Conservation (phyloP, 2,329 filamentous ascomycete species). For the Sporothrix phasma region DNA sequence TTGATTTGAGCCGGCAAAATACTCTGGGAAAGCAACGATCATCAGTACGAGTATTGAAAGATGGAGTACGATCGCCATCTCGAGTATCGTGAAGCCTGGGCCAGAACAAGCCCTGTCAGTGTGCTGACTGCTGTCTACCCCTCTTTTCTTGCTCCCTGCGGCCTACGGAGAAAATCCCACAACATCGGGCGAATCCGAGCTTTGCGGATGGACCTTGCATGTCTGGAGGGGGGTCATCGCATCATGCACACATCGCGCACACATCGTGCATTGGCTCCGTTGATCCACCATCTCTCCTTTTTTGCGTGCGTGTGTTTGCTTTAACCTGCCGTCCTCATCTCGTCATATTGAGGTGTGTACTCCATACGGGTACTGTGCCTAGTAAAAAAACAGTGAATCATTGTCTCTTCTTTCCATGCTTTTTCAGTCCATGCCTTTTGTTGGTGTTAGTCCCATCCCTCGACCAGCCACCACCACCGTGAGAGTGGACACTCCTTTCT, state of each 20-base stretch:
- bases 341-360: not conserved
- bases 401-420: not conserved
- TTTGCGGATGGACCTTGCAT: not conserved
- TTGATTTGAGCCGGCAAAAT: not conserved
- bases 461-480: not conserved
- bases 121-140: not conserved
- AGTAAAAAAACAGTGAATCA: conserved; percentile 2
- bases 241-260: too few relatives aligned
- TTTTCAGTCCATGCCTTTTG: not conserved
- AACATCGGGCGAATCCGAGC: not conserved
- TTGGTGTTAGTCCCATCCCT: not conserved
- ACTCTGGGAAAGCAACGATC: not conserved
- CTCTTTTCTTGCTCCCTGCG: not conserved
- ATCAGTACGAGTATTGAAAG: too few relatives aligned
- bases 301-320: not conserved
- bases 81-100: not conserved
- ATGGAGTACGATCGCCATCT: too few relatives aligned
- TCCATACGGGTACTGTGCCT: too few relatives aligned
- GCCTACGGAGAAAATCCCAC: not conserved
- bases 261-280: not conserved
- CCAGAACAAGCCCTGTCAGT: not conserved
- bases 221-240: too few relatives aligned
- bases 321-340: not conserved
- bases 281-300: not conserved
- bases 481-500: not conserved